Conservation (phyloP, 805 yeast species). For the Saturnispora kantuleensis region DNA sequence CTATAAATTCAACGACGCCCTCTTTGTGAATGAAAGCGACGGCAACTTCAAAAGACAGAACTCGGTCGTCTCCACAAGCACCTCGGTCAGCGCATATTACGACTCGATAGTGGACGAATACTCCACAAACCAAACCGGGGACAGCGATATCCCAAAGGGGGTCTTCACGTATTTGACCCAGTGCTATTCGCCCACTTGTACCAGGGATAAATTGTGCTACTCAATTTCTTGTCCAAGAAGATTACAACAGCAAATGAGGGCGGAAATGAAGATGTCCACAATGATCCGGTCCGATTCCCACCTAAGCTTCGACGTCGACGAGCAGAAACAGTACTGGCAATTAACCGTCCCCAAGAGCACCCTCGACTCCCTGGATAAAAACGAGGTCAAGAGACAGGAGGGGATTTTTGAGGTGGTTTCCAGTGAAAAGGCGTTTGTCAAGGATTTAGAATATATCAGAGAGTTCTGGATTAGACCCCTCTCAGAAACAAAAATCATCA, state of each 20-base stretch:
- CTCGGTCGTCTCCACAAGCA: slow-evolving; percentile 18
- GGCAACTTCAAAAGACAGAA: slow-evolving; percentile 18
- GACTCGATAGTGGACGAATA: slow-evolving; percentile 10
- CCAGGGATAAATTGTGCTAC: slow-evolving; percentile 79
- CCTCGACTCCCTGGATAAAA: slow-evolving; percentile 68
- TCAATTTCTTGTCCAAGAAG: slow-evolving; percentile 95
- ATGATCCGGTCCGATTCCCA: slow-evolving; percentile 65
- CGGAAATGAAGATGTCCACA: slow-evolving; percentile 80
- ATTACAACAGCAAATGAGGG: slow-evolving; percentile 88
- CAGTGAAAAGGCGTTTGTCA: slow-evolving; percentile 92
- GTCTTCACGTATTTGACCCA: slow-evolving; percentile 88
- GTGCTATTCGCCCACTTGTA: slow-evolving; percentile 95
- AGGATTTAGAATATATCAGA: slow-evolving; percentile 83
- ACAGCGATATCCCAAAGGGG: slow-evolving; percentile 44
- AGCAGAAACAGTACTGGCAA: slow-evolving; percentile 84
- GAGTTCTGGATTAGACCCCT: slow-evolving; percentile 92
- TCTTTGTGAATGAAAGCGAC: slow-evolving; percentile 21
- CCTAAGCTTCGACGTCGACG: slow-evolving; percentile 63
- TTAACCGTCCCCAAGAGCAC: slow-evolving; percentile 77
- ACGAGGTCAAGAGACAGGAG: slow-evolving; percentile 88
- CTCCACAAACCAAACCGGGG: neutral
- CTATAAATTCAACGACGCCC: slow-evolving; percentile 65
- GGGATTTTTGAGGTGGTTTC: slow-evolving; percentile 87
- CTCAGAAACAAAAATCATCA: slow-evolving; percentile 76
- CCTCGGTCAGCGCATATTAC: slow-evolving; percentile 11